Evolutionary conservation across 768 basidiomycete species (phyloP).

Genomic region (Mycena galopus): DNA sequence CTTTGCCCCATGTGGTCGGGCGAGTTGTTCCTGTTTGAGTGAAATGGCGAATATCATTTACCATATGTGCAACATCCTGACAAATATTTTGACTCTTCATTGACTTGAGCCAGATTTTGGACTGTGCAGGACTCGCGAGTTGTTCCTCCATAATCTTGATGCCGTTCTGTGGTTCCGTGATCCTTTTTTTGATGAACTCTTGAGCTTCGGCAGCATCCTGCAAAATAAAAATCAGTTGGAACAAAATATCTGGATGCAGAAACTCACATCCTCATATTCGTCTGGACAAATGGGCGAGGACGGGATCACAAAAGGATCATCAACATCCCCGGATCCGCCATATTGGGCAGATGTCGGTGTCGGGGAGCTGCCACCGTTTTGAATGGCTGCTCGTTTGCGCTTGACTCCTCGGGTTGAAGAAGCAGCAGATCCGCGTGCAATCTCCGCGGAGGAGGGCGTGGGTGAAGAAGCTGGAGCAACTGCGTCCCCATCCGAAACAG

Average conservation of each 20-base stretch:
- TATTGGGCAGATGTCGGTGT: too few relatives aligned
- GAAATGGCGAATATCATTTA: not conserved
- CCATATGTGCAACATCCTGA: not conserved
- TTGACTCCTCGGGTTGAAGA: not conserved
- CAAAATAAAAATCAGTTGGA: too few relatives aligned
- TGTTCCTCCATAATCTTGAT: not conserved
- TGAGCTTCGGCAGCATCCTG: too few relatives aligned
- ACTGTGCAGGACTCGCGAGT: not conserved
- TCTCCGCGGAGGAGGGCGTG: too few relatives aligned
- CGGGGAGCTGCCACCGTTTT: too few relatives aligned
- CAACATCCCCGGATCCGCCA: too few relatives aligned
- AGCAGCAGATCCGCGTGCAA: not conserved
- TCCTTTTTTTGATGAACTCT: not conserved
- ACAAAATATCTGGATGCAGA: too few relatives aligned
- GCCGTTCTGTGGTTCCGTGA: not conserved
- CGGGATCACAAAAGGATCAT: not conserved
- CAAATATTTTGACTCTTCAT: conserved; percentile 3
- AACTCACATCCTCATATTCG: not conserved
- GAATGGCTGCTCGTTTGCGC: not conserved
- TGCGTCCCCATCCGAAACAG: conserved; percentile 2
- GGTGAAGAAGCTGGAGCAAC: not conserved
- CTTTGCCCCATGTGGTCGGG: not conserved
- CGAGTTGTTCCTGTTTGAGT: not conserved
- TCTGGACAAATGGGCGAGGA: not conserved
- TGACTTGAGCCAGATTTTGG: not conserved